Conservation (phyloP, 2,329 filamentous ascomycete genomes). For the Xylaria sp. region DNA sequence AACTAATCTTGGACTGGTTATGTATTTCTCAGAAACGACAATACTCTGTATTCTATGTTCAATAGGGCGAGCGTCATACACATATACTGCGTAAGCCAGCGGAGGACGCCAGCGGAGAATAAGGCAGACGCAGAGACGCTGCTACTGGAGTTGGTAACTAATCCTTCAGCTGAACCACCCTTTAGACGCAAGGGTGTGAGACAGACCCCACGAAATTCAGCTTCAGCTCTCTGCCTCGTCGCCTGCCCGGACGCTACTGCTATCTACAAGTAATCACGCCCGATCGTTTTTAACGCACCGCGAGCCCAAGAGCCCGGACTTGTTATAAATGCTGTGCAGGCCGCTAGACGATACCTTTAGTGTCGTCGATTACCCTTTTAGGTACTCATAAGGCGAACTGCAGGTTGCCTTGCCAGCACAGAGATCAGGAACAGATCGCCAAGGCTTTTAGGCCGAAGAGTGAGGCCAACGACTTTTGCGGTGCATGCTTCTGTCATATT, state of each 20-base stretch:
- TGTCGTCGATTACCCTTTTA: no score
- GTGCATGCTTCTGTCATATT: not conserved
- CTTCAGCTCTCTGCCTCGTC: not conserved
- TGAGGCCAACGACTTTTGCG: not conserved
- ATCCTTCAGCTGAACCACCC: constrained; percentile 6
- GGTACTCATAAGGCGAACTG: not conserved
- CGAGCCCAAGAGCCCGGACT: not conserved
- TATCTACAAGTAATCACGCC: not conserved
- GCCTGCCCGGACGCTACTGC: not conserved
- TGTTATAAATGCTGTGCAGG: no score
- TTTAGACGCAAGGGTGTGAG: not conserved
- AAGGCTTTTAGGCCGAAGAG: not conserved
- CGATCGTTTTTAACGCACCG: not conserved
- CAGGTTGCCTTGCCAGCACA: not conserved
- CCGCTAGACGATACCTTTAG: no score
- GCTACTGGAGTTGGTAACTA: not conserved
- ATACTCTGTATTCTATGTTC: no score
- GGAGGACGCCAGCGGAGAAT: not conserved
- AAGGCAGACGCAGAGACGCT: not conserved
- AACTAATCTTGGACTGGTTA: no score
- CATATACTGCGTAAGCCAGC: not conserved
- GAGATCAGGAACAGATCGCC: not conserved
- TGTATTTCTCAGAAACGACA: not conserved
- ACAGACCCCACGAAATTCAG: not conserved
- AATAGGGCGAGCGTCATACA: not conserved